Percentiles rank a stretch among this genome's conserved stretches.
These are phyloP conservation scores for Xylaria intraflava DNA, from an alignment of 495 filamentous ascomycete genomes.

Conservation along the genomic window DNA sequence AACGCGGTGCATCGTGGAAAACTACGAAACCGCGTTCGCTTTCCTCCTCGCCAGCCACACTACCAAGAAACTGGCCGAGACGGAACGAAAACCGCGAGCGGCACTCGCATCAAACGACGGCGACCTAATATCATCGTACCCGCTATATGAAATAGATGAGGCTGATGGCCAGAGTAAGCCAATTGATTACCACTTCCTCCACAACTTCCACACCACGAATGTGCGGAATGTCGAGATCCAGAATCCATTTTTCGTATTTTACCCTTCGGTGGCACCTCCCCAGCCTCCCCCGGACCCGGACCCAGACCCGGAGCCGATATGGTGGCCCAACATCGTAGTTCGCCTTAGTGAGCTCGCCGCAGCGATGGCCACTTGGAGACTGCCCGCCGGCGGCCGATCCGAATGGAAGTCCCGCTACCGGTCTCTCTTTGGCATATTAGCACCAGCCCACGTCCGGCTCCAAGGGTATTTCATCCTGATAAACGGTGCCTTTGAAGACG, in stretches of 20 bases:
- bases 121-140: not conserved
- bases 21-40: not conserved
- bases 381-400: not conserved
- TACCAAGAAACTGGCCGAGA: not conserved
- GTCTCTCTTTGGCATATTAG: not conserved
- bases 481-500: not conserved
- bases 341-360: not conserved
- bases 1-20: not conserved
- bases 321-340: not conserved
- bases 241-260: not conserved
- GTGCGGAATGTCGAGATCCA: not conserved
- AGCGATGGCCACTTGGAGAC: not conserved
- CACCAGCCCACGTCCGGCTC: not conserved
- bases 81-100: not conserved
- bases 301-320: not conserved
- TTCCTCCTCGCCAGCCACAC: not conserved
- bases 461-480: constrained; percentile 1
- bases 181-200: constrained; percentile 4
- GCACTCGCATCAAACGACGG: too few species aligned
- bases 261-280: not conserved
- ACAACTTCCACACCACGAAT: not conserved
- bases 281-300: not conserved
- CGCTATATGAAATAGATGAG: not conserved
- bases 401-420: not conserved
- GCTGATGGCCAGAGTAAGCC: not conserved